A percentile compares a stretch with the other conserved stretches of the same genome.
These are phyloP conservation scores for Kandelia obovata DNA, from an alignment of 345 rosid genomes.

Conservation along the genomic window DNA sequence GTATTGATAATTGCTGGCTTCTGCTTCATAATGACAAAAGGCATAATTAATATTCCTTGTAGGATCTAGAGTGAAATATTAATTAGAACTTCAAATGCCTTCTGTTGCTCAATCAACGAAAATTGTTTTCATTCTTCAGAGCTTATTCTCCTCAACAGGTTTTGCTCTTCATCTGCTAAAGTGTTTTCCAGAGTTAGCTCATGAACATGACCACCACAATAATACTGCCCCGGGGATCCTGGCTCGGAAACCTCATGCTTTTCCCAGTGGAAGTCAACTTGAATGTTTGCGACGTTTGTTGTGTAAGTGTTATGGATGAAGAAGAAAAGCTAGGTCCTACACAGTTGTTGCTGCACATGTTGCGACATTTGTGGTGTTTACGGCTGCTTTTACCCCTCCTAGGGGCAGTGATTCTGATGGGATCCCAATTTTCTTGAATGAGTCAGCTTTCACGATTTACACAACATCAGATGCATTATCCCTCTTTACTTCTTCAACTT, in stretches of 20 bases:
- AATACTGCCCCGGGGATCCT: background rate
- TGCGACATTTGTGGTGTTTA: constrained; percentile 10
- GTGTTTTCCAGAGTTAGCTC: constrained; percentile 8
- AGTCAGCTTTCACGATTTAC: constrained; percentile 1
- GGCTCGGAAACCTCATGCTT: constrained; percentile 4
- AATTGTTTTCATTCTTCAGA: background rate
- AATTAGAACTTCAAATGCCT: too few species aligned
- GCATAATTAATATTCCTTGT: too few species aligned
- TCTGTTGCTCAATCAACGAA: background rate
- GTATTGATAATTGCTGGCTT: too few species aligned
- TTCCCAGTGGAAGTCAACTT: constrained; percentile 1
- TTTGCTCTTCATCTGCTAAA: background rate
- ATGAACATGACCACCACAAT: background rate
- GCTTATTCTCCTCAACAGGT: background rate
- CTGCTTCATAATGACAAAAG: too few species aligned
- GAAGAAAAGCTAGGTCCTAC: constrained; percentile 7
- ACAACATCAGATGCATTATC: constrained; percentile 8
- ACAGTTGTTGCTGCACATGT: constrained; percentile 17
- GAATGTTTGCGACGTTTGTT: constrained; percentile 1
- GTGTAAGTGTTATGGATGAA: constrained; percentile 17
- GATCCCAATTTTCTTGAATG: constrained; percentile 5
- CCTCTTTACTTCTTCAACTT: constrained; percentile 10
- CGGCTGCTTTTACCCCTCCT: constrained; percentile 11
- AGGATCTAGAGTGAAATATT: too few species aligned
- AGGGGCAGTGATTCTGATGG: constrained; percentile 10